Evolutionary conservation across 768 basidiomycete genomes (phyloP), one percentile per base, ranked within the genome.

Genomic region (Pleurotus pulmonarius): DNA sequence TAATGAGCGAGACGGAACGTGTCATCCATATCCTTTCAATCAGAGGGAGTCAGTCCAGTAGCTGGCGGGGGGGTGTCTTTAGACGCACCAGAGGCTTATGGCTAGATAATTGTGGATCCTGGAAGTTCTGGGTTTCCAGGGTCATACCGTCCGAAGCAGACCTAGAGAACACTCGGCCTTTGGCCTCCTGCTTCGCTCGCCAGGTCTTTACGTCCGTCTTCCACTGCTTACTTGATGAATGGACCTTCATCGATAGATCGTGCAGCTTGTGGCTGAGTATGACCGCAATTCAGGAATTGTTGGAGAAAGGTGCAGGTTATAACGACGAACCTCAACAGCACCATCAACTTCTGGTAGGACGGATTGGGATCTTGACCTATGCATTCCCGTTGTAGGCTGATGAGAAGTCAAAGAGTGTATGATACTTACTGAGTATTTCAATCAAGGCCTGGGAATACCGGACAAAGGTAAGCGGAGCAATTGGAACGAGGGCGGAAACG

Each of bases 21-120:
- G 29, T 34, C 29, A 34, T 34, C 11, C 29, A 34, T 34, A 34
- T 34, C 29, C 29, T 34, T 34, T 34, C 29, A 34, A 34, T 34
- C 29, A 34, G 7, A 8, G 11, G 29, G 1, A 34, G 29, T 34
- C 29, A 34, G 29, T 3, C 29, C 8, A 34, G 29, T 34, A 34
- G 7, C 29, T 34, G 9, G 8, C 4, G 9, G 29, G 29, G 29
- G 11, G 7, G 9, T 34, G 29, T 34, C 29, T 34, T 34, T 34
- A 1, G 29, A 51, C 49, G 15, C 20, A 51, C 49, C 49, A 51
- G n/a, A 20, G 49, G 49, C 29, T 24, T n/a, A n/a, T 51, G 49
- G 29, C 49, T 51, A 8, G 22, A 24, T 3, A 51, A 22, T n/a
- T 51, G 49, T 29, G 49, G 49, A 38, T 51, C 49, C 49, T 51